Conservation (phyloP, 768 basidiomycete genomes). For the Xerocomellus dryophilus region DNA sequence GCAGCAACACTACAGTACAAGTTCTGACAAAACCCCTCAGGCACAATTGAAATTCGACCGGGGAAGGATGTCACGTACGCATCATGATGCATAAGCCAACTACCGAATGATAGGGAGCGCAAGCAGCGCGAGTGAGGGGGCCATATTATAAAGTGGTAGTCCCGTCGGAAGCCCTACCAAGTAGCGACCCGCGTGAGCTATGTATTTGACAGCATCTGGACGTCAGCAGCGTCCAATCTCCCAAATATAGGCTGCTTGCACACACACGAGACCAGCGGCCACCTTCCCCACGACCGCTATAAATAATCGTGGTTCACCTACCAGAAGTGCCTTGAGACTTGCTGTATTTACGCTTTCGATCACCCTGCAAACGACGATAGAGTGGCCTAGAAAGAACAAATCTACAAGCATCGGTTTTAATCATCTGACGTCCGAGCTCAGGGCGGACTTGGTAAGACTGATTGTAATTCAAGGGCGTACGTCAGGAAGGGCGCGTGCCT, state of each 20-base stretch:
- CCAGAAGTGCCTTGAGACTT: background rate
- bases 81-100: no score
- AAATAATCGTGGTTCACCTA: no score
- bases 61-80: background rate
- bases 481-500: no score
- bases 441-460: no score
- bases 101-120: no score
- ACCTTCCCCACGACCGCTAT: no score
- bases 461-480: no score
- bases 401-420: no score
- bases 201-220: background rate
- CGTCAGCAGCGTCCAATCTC: background rate
- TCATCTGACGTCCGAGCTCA: no score
- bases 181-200: background rate
- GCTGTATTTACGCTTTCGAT: no score
- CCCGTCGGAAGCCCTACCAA: background rate
- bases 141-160: no score
- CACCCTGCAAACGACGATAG: background rate
- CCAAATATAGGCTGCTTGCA: background rate
- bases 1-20: no score
- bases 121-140: background rate
- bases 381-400: background rate
- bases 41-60: background rate
- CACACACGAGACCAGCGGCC: background rate
- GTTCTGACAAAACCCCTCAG: background rate